Base-by-base conservation (phyloP, 345 rosid genomes). In the Carallia brachiata region DNA sequence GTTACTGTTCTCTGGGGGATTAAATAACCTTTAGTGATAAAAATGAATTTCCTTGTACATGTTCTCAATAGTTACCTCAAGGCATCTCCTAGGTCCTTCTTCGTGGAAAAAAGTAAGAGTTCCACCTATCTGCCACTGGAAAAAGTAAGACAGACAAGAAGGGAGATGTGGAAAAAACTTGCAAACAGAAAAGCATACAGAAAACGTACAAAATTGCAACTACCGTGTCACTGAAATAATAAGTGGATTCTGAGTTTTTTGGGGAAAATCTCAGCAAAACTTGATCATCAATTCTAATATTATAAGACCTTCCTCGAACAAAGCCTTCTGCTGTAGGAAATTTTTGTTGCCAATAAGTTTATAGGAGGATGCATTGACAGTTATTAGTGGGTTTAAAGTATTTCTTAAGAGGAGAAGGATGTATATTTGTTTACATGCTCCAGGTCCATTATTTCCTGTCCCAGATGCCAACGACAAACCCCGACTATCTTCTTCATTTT, bases 171-270 rank as follows among this genome's bases (percentile, higher is more conserved):
- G 54, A 13, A 37, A 8, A 18, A 57, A 52, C 12, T 27, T 31
- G 40, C 28, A 61, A 52, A 30, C 15, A 8, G 28, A 34, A 55
- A 68, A 47, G 61, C 57, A 36, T 54, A 57, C 31, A 61, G 19
- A 68, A 73, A 47, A 30, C 28, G 23, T 28, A 34, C 66, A 76
- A 70, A 67, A 75, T 39, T 57, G 70, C 40, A 62, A 60, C 61
- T 84, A 95, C 98, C 88, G 84, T 83, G 72, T 95, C 99, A 82
- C 98, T 87, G 80, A 95, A 95, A 85, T 90, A 95, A 82, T 87
- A 95, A 10, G 90, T 88, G 37, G 99, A 89, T 63, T 92, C 97
- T 1, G 98, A 88, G 69, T 90, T 90, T 73, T 83, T 95, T 1
- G 97, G 98, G 66, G 96, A 95, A 81, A 92, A 92, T 84, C 97